Percentiles rank a stretch among this genome's conserved stretches.
Evolutionary conservation across 1,284 basidiomycete genomes (phyloP).

Genomic region (Sutorius eximius): DNA sequence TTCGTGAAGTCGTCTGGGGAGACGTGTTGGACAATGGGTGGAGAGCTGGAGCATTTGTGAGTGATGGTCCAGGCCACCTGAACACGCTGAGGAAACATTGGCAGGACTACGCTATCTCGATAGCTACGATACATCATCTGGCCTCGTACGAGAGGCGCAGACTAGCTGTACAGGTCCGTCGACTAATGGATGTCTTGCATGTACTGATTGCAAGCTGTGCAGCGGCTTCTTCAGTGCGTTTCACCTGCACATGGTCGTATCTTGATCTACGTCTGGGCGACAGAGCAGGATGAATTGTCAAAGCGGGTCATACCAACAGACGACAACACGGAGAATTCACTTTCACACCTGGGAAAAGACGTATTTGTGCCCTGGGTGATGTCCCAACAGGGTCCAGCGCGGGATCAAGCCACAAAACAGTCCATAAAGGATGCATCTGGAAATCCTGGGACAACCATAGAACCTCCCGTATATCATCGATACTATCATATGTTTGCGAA

Average conservation of each 20-base stretch:
- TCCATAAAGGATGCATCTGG: neutral
- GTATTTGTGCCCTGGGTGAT: conserved; percentile 76
- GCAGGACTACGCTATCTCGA: conserved; percentile 92
- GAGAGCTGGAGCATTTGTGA: conserved; percentile 76
- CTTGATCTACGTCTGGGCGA: conserved; percentile 98
- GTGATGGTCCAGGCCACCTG: conserved; percentile 32
- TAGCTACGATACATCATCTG: conserved; percentile 94
- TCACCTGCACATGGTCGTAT: conserved; percentile 70
- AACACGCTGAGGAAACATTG: neutral
- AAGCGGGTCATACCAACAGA: conserved; percentile 62
- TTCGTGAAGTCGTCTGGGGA: conserved; percentile 74
- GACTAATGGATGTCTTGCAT: neutral
- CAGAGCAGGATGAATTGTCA: conserved; percentile 86
- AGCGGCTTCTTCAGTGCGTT: conserved; percentile 69
- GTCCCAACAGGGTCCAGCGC: conserved; percentile 28
- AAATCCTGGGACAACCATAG: neutral
- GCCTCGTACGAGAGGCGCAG: conserved; percentile 73
- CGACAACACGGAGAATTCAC: neutral
- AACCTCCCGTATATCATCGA: conserved; percentile 61
- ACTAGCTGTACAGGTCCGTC: conserved; percentile 66
- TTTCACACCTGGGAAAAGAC: conserved; percentile 45
- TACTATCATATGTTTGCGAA: conserved; percentile 93
- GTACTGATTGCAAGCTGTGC: conserved; percentile 7
- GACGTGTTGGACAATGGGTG: conserved; percentile 71
- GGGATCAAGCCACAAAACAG: conserved; percentile 14